Conservation (phyloP, 1,284 basidiomycete species). For the Trichosporon inkin region DNA sequence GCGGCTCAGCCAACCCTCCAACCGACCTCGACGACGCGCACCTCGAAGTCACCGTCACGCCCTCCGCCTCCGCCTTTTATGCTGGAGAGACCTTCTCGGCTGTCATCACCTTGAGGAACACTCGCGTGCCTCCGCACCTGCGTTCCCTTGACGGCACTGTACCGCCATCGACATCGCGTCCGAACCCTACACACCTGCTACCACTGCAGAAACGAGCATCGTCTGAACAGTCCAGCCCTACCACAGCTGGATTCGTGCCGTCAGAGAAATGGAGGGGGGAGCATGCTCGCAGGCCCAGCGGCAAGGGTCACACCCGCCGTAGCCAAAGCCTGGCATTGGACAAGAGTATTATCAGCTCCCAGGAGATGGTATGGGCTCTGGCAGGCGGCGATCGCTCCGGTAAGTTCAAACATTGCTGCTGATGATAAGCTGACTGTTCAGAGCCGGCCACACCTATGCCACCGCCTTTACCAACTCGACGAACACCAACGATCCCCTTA, state of each 20-base stretch:
- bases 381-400: slow-evolving; percentile 23
- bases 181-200: not conserved
- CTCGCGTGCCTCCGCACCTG: slow-evolving; percentile 45
- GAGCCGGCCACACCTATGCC: slow-evolving; percentile 20
- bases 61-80: slow-evolving; percentile 83
- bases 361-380: slow-evolving; percentile 47
- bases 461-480: slow-evolving; percentile 35
- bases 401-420: slow-evolving; percentile 18
- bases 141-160: not conserved
- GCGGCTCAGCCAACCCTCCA: slow-evolving; percentile 12
- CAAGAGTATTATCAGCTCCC: slow-evolving; percentile 43
- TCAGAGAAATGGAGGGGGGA: not conserved
- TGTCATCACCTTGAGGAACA: slow-evolving; percentile 82
- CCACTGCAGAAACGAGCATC: slow-evolving; percentile 8
- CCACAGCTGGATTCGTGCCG: not conserved
- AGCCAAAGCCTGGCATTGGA: slow-evolving; percentile 40
- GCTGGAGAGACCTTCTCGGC: slow-evolving; percentile 83
- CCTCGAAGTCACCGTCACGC: slow-evolving; percentile 56
- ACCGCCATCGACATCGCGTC: not conserved
- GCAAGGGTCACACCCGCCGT: slow-evolving; percentile 28
- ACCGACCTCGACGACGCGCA: slow-evolving; percentile 36
- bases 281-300: slow-evolving; percentile 10
- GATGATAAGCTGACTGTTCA: slow-evolving; percentile 2
- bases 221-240: not conserved
- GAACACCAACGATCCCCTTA: slow-evolving; percentile 29